Evolutionary conservation across 352 stramenopile species (phyloP).

Genomic region (Phytopythium sindhum): DNA sequence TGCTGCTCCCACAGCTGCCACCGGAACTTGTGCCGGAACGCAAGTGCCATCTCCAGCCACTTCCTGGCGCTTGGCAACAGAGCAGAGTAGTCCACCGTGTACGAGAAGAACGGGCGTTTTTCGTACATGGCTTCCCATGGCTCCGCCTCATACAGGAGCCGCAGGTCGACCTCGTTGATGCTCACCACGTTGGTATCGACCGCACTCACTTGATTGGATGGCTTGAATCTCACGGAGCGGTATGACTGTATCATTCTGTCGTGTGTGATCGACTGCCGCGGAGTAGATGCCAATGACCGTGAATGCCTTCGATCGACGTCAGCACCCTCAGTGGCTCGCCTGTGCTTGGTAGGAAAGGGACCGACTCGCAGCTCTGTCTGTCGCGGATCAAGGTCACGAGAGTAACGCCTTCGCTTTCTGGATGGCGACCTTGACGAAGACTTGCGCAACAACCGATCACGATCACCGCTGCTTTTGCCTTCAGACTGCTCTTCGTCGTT

Average conservation of each 20-base stretch:
- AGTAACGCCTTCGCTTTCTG: no score
- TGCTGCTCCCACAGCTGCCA: constrained; percentile 3
- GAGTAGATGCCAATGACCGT: not conserved
- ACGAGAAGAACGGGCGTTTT: not conserved
- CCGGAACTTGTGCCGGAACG: not conserved
- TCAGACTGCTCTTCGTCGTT: no score
- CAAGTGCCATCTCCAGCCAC: not conserved
- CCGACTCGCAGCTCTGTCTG: not conserved
- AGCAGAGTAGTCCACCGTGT: not conserved
- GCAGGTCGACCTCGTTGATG: constrained; percentile 1
- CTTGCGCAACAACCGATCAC: no score
- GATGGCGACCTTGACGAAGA: no score
- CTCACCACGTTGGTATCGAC: not conserved
- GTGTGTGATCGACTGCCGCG: not conserved
- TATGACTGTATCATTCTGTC: not conserved
- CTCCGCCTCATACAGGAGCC: not conserved
- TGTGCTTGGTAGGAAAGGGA: not conserved
- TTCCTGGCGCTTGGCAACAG: not conserved
- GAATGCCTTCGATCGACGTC: not conserved
- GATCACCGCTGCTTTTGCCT: no score
- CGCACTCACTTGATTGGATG: no score
- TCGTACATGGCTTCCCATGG: constrained; percentile 1
- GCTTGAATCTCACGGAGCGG: not conserved
- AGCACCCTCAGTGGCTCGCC: not conserved
- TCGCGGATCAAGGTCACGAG: not conserved